A percentile compares a stretch with the other conserved stretches of the same genome.
Evolutionary conservation across 2,329 filamentous ascomycete species (phyloP).

Genomic region (Coleophoma eucalyptorum): DNA sequence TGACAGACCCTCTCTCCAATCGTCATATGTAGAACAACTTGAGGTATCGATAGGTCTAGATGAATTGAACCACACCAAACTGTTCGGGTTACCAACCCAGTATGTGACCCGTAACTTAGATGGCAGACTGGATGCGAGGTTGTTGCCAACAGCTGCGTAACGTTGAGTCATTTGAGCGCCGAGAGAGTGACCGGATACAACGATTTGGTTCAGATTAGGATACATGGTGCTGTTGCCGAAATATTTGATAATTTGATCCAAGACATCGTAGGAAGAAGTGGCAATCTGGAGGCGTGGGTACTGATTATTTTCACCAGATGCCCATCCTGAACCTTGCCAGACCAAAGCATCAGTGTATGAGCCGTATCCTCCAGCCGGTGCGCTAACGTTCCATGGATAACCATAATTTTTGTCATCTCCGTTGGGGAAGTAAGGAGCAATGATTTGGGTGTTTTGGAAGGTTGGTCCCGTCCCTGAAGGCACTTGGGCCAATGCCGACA

Average conservation of each 20-base stretch:
- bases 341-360: not conserved
- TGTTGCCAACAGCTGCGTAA: constrained; percentile 27
- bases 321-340: not conserved
- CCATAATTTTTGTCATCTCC: constrained; percentile 28
- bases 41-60: constrained; percentile 24
- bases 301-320: not conserved
- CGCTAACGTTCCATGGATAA: constrained; percentile 25
- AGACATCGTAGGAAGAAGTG: not conserved
- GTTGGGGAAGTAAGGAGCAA: constrained; percentile 15
- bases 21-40: constrained; percentile 27
- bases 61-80: constrained; percentile 27
- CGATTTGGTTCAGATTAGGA: constrained; percentile 24
- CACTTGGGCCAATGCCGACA: not conserved
- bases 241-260: not conserved
- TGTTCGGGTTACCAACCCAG: constrained; percentile 31
- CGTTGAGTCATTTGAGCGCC: constrained; percentile 30
- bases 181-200: constrained; percentile 31
- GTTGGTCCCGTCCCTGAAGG: not conserved
- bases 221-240: not conserved
- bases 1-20: constrained; percentile 28
- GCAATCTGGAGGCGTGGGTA: not conserved
- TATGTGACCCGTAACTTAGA: constrained; percentile 21
- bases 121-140: constrained; percentile 15
- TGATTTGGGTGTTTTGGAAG: not conserved
- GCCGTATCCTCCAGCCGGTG: not conserved